Evolutionary conservation across 139 green algal species (phyloP), one percentile per base, ranked within the genome.

Genomic region (Micractinium sp.): DNA sequence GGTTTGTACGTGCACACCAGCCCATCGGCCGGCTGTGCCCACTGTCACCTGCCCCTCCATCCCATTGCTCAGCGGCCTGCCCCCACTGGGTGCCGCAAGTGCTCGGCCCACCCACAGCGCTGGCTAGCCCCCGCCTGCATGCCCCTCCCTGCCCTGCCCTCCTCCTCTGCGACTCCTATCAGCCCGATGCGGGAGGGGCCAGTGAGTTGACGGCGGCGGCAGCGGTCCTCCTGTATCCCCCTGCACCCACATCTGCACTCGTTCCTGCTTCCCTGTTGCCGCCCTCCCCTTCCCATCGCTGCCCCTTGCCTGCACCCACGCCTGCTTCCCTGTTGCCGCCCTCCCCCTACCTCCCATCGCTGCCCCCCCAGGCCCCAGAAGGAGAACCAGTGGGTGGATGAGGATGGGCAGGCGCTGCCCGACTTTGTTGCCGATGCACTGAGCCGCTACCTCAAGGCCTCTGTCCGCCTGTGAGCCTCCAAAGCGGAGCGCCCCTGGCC

Each of bases 391-490:
- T 87, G 83, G 83, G 63, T 47, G 39, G 25, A 38, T 29, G 83
- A 87, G 39, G 83, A 87, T 25, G 83, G 39, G 22, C 33, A 69
- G n/a, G 66, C 12, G 12, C 63, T 87, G 38, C 73, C 71, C 25
- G 67, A 79, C 19, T 87, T 87, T 66, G 16, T 80, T 3, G 39
- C 19, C 36, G 67, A 39, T 1, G 83, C 83, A 0, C 66, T 87
- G 12, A 53, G 15, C 33, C 74, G 74, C 74, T 80, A 80, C 74
- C 35, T 80, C 33, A 80, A 80, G 74, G 74, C 74, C 0, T 16
- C 74, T 3, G 74, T 80, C 33, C 74, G 74, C 14, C 74, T 80
- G 29, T 80, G 74, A 80, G 74, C 15, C 33, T 0, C 15, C 74
- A 36, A 33, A 18, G 74, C 1, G 29, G 13, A 27, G 3, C 2